Evolutionary conservation across 176 grass and related monocot species (phyloP), one percentile per base, ranked within the genome.

Genomic region (Bonia amplexicaulis): DNA sequence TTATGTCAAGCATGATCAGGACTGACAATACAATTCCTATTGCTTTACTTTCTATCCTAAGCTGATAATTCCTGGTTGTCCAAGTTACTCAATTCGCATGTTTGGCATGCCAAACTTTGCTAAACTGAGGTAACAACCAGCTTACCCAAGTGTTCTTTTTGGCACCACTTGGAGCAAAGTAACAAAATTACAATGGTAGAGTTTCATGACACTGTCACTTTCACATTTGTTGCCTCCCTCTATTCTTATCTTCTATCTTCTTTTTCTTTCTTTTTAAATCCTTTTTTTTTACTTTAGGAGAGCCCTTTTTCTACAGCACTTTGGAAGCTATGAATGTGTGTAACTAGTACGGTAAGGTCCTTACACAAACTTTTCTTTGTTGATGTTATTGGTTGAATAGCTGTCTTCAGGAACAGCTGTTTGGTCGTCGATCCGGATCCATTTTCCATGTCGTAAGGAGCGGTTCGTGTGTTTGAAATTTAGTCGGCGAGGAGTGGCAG

Each of bases 361-460:
- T 35, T 60, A 37, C 27, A 71, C 26, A 60, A 26, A 59, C 84
- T 85, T 85, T 78, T 62, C 48, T 25, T 71, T 25, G 66, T 6
- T 63, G 69, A 47, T 62, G 81, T 63, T 73, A 41, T 47, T 78
- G 69, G 12, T 78, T 62, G 74, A 86, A 79, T 62, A 79, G 75
- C 75, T 86, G 84, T 62, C 26, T 39, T 13, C 25, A 47, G 53
- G 33, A 47, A 76, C 70, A 71, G 66, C 66, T 26, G 26, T 23
- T 47, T 47, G 51, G 26, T n/a, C 66, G n/a, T 61, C 77, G 46
- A 58, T 59, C 55, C 83, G 70, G 83, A 78, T 78, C 58, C 26
- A 12, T 71, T 47, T 47, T 79, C 41, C 65, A 70, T 61, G 84
- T 53, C 65, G 53, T 16, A 17, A 71, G 41, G 16, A 61, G 52